A percentile compares a stretch with the other conserved stretches of the same genome.
phyloP scores from a whole-genome alignment of 2,329 filamentous ascomycete genomes.

The Penicillium vulpinum region DNA sequence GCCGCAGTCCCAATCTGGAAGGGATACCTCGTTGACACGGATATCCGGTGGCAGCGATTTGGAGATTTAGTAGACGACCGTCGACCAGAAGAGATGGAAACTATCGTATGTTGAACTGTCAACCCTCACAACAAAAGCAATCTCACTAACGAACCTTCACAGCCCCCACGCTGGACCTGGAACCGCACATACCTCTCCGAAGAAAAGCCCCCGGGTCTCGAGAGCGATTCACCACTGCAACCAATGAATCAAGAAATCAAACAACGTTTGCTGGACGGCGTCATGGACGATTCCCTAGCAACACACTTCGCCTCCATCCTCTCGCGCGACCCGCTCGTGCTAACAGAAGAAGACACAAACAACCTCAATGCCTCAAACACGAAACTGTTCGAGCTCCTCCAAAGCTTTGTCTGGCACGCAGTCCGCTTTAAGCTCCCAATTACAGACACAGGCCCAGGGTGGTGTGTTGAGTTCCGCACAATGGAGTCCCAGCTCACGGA shows the following conservation, averaged over 20 bases:
- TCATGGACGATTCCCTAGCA: slow-evolving; percentile 21
- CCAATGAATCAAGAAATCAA: slow-evolving; percentile 11
- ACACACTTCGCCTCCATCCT: slow-evolving; percentile 18
- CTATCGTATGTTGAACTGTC: background rate
- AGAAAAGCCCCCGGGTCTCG: slow-evolving; percentile 46
- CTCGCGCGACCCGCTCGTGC: slow-evolving; percentile 12
- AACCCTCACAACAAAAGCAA: background rate
- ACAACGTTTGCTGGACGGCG: slow-evolving; percentile 15
- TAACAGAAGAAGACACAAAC: slow-evolving; percentile 15
- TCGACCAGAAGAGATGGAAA: slow-evolving; percentile 3
- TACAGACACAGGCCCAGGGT: slow-evolving; percentile 79
- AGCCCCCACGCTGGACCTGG: slow-evolving; percentile 12
- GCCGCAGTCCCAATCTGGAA: slow-evolving; percentile 22
- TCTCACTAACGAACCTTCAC: background rate
- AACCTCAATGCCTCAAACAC: slow-evolving; percentile 8
- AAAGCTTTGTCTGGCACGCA: slow-evolving; percentile 17
- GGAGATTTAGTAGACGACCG: slow-evolving; percentile 17
- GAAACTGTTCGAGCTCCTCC: slow-evolving; percentile 17
- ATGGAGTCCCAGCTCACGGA: slow-evolving; percentile 97
- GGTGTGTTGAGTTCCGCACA: slow-evolving; percentile 87
- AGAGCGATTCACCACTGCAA: background rate
- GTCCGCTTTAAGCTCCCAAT: slow-evolving; percentile 45
- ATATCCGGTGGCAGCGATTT: slow-evolving; percentile 19
- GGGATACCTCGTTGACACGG: slow-evolving; percentile 19
- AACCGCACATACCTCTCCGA: slow-evolving; percentile 76